Conservation (phyloP, 1,139 yeast genomes). For the Groenewaldozyma auringiensis region DNA sequence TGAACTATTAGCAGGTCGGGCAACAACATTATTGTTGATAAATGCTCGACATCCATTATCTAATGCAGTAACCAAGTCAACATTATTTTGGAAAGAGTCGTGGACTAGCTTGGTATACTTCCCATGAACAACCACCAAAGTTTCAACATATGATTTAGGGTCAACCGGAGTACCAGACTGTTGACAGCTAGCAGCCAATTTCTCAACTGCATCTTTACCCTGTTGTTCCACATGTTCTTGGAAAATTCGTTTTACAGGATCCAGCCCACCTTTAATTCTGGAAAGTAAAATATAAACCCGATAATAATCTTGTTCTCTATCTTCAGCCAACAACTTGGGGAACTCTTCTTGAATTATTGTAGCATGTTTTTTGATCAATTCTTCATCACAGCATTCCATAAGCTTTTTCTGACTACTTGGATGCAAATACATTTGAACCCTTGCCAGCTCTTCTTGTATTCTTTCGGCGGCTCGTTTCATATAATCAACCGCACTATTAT, state of each 20-base stretch:
- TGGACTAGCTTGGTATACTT: slow-evolving; percentile 62
- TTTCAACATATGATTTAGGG: slow-evolving; percentile 74
- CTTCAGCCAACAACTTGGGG: slow-evolving; percentile 60
- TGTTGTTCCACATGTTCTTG: slow-evolving; percentile 67
- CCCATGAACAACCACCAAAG: slow-evolving; percentile 61
- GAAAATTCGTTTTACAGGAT: slow-evolving; percentile 68
- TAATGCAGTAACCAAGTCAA: slow-evolving; percentile 76
- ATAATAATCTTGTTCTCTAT: slow-evolving; percentile 67
- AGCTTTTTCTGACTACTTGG: slow-evolving; percentile 77
- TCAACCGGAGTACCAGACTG: slow-evolving; percentile 38
- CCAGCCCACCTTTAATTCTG: slow-evolving; percentile 59
- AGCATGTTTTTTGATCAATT: slow-evolving; percentile 73
- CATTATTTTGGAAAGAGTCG: slow-evolving; percentile 63
- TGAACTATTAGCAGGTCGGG: slow-evolving; percentile 48
- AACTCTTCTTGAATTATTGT: slow-evolving; percentile 72
- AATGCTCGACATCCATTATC: slow-evolving; percentile 84
- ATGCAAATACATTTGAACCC: slow-evolving; percentile 74
- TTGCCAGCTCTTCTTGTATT: slow-evolving; percentile 70
- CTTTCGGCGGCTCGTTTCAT: slow-evolving; percentile 80
- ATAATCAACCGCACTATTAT: slow-evolving; percentile 83
- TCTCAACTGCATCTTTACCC: slow-evolving; percentile 62
- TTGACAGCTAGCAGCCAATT: slow-evolving; percentile 45
- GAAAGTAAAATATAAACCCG: slow-evolving; percentile 71
- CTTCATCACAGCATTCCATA: slow-evolving; percentile 65
- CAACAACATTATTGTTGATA: slow-evolving; percentile 76